Evolutionary conservation across 2,329 filamentous ascomycete species (phyloP), one percentile per base, ranked within the genome.

Genomic region (Zymoseptoria tritici): DNA sequence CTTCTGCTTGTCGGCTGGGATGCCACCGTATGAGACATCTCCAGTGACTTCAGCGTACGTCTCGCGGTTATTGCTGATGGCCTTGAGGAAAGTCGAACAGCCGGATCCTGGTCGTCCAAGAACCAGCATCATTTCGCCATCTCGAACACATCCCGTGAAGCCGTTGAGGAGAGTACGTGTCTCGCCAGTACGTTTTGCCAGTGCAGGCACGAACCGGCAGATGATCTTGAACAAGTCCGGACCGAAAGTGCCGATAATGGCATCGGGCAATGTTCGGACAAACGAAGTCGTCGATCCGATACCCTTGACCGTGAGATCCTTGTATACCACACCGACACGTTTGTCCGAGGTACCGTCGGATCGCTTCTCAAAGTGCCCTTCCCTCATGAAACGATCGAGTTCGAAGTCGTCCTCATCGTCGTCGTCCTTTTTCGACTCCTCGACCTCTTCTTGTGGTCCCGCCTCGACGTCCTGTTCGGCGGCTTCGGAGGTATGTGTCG

Each of bases 271-370:
- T 0, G 88, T 91, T 62, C 84, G 84, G 24, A 89, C 88, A 64
- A 89, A 88, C 0, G 83, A 83, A 0, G 87, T 79, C 0, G 84
- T 85, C 11, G 83, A 84, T 50, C 85, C 85, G 7, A 86, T 76
- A 19, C 89, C 89, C 71, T 88, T 86, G 26, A 93, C 89, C 0
- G 85, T 90, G 55, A 93, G 78, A 66, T 89, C 81, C 73, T 87
- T 89, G 78, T 87, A 93, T 1, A 91, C 77, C 1, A 93, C 87
- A 2, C 90, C 89, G 9, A 93, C 83, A 67, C 86, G 89, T 76
- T 93, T 94, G 9, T 86, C 82, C 0, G 89, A 87, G 42, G 80
- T 78, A 5, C 85, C 86, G 29, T 85, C 81, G 2, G 83, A 83
- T 11, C 87, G 81, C 71, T 88, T 90, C 74, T 91, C 89, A 60